Base-by-base conservation (phyloP, 202 grass and related monocot species). In the Panicum hallii region DNA sequence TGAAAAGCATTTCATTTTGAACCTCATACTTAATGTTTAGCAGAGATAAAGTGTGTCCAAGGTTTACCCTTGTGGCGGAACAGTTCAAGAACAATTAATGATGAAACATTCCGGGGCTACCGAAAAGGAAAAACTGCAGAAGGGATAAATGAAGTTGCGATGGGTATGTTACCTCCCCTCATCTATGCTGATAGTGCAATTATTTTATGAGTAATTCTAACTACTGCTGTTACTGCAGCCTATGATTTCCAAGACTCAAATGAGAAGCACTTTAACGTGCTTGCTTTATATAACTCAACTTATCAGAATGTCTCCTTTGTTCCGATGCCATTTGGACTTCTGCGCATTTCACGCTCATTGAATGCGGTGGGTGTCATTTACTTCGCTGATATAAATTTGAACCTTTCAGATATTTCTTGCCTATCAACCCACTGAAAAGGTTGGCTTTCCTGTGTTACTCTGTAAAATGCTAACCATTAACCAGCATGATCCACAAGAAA, bases 241-340 rank as follows among this genome's bases (percentile, higher is more conserved):
- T 93, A 93, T 77, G 91, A 93, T 88, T 93, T 93, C 75, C 80
- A 88, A 61, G 89, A 90, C 63, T 88, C 85, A 82, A 73, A 77
- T 7, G 87, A 89, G 54, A 92, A 86, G 68, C 72, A n/a, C 62
- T 86, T 85, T 45, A 89, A 69, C 46, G 40, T 88, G 14, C 46
- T 92, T 79, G 23, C 83, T 55, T 74, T 93, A 2, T 87, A 87
- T 66, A 83, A 88, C 81, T 86, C 78, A 11, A 85, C 86, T 17
- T 91, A 87, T 72, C 84, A 83, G 79, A 92, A 89, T 81, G 65
- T 57, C 46, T 89, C 86, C 75, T 81, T 73, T 77, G 4, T 78
- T 46, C 76, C 82, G 55, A 88, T 8, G 53, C 67, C 84, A 76
- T 78, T 74, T 60, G 80, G 74, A 85, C 84, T 93, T 77, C n/a